These are phyloP conservation scores for Mycena albidolilacea DNA, from an alignment of 768 basidiomycete species.

Conservation along the genomic window DNA sequence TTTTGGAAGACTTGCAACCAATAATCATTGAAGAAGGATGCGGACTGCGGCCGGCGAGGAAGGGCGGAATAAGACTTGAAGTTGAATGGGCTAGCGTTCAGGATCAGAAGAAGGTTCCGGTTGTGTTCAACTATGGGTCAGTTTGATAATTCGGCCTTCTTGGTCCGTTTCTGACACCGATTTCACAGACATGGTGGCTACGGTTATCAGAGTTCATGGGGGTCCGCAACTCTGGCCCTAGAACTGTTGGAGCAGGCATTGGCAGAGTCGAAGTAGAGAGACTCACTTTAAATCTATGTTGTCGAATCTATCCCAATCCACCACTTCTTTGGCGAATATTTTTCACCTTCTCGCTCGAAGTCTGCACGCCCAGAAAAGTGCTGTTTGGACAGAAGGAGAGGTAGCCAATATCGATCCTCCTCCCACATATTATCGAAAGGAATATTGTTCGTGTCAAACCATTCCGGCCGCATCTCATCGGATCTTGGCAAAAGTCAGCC, in stretches of 20 bases:
- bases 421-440: slow-evolving; percentile 77
- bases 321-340: slow-evolving; percentile 56
- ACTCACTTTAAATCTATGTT: slow-evolving; percentile 6
- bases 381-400: slow-evolving; percentile 63
- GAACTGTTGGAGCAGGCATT: slow-evolving; percentile 62
- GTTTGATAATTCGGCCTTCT: neutral
- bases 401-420: slow-evolving; percentile 79
- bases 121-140: slow-evolving; percentile 49
- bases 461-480: slow-evolving; percentile 90
- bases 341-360: slow-evolving; percentile 51
- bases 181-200: slow-evolving; percentile 67
- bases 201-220: slow-evolving; percentile 79
- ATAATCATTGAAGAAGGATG: slow-evolving; percentile 66
- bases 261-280: slow-evolving; percentile 28
- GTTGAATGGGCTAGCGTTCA: slow-evolving; percentile 13
- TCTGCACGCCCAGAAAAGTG: slow-evolving; percentile 64
- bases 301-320: slow-evolving; percentile 55
- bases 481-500: slow-evolving; percentile 61
- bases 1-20: slow-evolving; percentile 63
- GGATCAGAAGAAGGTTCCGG: slow-evolving; percentile 49
- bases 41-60: slow-evolving; percentile 77
- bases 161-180: slow-evolving; percentile 40
- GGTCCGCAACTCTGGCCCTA: slow-evolving; percentile 67
- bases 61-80: slow-evolving; percentile 66
- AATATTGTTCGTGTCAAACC: slow-evolving; percentile 72